Evolutionary conservation across 1,139 yeast genomes (phyloP).

Genomic region (Suhomyces chickasaworum): DNA sequence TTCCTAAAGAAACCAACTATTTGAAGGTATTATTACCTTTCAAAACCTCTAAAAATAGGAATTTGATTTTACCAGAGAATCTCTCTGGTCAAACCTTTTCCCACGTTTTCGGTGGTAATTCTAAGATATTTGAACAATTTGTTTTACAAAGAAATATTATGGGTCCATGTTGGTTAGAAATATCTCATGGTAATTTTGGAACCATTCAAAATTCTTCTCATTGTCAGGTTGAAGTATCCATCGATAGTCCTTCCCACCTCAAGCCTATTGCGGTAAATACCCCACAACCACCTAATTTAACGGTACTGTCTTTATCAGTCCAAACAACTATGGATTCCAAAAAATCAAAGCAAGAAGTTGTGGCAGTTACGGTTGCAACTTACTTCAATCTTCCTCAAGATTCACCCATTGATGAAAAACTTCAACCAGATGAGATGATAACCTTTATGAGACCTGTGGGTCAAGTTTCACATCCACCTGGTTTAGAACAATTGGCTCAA

Average conservation of each 20-base stretch:
- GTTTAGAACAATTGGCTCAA: slow-evolving; percentile 60
- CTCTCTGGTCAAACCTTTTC: slow-evolving; percentile 75
- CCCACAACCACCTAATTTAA: slow-evolving; percentile 61
- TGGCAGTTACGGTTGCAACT: slow-evolving; percentile 76
- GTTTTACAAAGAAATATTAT: slow-evolving; percentile 79
- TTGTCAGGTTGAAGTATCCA: slow-evolving; percentile 74
- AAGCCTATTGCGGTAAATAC: slow-evolving; percentile 46
- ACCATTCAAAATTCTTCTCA: slow-evolving; percentile 71
- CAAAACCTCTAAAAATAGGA: slow-evolving; percentile 55
- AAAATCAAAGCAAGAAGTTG: slow-evolving; percentile 82
- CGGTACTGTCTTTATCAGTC: slow-evolving; percentile 72
- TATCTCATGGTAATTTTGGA: slow-evolving; percentile 62
- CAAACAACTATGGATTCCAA: slow-evolving; percentile 76
- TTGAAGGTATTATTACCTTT: slow-evolving; percentile 77
- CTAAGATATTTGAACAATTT: slow-evolving; percentile 81
- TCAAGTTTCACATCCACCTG: slow-evolving; percentile 66
- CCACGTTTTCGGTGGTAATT: slow-evolving; percentile 77
- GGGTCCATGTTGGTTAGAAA: slow-evolving; percentile 98
- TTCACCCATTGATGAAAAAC: slow-evolving; percentile 58
- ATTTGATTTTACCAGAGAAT: slow-evolving; percentile 58
- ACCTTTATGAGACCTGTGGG: slow-evolving; percentile 81
- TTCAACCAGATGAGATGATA: slow-evolving; percentile 56
- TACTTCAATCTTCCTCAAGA: slow-evolving; percentile 71
- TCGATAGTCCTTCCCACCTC: slow-evolving; percentile 52
- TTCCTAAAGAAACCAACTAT: slow-evolving; percentile 82